phyloP scores from a whole-genome alignment of 305 asterid species.

The Solanum aculeatissimum region DNA sequence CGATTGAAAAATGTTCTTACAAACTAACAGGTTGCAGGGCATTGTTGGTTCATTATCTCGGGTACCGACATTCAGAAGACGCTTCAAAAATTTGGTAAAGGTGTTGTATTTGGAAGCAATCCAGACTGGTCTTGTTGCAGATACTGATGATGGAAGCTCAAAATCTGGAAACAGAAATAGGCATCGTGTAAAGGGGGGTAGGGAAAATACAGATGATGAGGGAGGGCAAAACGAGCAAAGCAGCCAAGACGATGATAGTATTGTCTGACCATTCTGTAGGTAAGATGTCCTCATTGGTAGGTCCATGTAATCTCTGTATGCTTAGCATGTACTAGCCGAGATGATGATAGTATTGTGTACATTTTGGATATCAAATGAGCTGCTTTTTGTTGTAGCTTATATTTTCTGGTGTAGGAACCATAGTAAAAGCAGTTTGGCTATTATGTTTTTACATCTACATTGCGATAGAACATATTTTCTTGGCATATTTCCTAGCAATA shows the following conservation, averaged over 20 bases:
- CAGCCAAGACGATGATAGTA: background rate
- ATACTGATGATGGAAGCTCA: slow-evolving; percentile 11
- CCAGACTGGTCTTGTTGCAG: slow-evolving; percentile 21
- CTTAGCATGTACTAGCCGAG: background rate
- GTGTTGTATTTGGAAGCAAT: slow-evolving; percentile 48
- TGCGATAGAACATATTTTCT: no score
- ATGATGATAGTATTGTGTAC: background rate
- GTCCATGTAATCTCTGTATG: background rate
- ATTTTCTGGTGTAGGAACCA: background rate
- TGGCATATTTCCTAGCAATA: no score
- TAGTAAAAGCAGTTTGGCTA: background rate
- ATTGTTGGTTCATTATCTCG: slow-evolving; percentile 67
- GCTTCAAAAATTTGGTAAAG: slow-evolving; percentile 57
- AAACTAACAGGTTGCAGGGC: slow-evolving; percentile 49
- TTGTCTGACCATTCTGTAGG: background rate
- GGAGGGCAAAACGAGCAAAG: background rate
- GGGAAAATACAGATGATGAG: slow-evolving; percentile 14
- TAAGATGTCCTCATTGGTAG: background rate
- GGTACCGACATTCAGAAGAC: slow-evolving; percentile 73
- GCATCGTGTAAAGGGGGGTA: slow-evolving; percentile 16
- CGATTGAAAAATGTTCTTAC: background rate
- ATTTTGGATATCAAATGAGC: background rate
- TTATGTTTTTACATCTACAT: no score
- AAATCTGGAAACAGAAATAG: slow-evolving; percentile 15
- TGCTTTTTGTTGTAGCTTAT: background rate